Conservation (phyloP, 768 basidiomycete genomes). For the Rhizopogon rudus region DNA sequence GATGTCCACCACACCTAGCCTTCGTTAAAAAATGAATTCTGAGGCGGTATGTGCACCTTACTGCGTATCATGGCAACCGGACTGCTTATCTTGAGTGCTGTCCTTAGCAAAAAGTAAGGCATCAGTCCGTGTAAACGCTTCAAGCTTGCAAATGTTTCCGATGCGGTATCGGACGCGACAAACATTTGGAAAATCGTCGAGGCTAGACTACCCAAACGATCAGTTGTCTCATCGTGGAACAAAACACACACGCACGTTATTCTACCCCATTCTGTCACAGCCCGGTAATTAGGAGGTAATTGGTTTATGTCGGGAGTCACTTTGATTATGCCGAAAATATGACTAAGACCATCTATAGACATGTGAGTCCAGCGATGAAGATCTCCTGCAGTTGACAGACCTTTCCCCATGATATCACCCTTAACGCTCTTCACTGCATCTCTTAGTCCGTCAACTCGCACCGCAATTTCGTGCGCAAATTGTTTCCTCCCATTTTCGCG, state of each 20-base stretch:
- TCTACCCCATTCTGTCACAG: constrained; percentile 93
- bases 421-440: constrained; percentile 84
- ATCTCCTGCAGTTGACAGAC: constrained; percentile 30
- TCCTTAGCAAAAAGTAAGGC: constrained; percentile 96
- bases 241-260: constrained; percentile 69
- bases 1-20: constrained; percentile 71
- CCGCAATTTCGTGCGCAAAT: constrained; percentile 85
- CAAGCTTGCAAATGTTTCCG: constrained; percentile 79
- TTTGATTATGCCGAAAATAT: constrained; percentile 87
- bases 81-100: constrained; percentile 88
- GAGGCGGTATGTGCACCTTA: constrained; percentile 22
- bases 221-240: constrained; percentile 5
- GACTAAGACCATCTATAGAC: constrained; percentile 74
- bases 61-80: constrained; percentile 95
- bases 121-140: constrained; percentile 94
- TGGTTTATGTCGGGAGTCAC: constrained; percentile 68
- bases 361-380: constrained; percentile 4
- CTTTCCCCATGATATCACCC: constrained; percentile 88
- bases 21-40: constrained; percentile 3
- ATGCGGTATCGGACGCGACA: constrained; percentile 88
- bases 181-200: constrained; percentile 96
- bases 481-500: constrained; percentile 83
- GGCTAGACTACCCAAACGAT: constrained; percentile 58
- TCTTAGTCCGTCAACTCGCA: constrained; percentile 79
- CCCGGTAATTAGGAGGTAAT: constrained; percentile 79